Evolutionary conservation across 768 basidiomycete species (phyloP).

Genomic region (Mycena amicta): DNA sequence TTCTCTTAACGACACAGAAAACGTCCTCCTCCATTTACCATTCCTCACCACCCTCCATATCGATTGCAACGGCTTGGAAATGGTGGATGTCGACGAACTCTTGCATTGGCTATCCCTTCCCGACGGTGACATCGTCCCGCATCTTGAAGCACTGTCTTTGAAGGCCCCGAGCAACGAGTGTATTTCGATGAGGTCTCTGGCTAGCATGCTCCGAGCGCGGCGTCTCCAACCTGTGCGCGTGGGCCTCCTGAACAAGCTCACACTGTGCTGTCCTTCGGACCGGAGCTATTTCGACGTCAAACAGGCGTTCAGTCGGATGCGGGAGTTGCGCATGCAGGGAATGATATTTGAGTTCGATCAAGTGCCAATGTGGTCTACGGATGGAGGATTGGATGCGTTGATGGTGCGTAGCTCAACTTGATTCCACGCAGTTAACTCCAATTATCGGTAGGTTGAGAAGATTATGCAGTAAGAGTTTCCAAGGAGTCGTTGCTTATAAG

Average conservation of each 20-base stretch:
- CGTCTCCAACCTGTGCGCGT: background rate
- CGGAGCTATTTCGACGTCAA: background rate
- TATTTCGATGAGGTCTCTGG: background rate
- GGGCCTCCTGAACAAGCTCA: background rate
- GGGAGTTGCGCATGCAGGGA: background rate
- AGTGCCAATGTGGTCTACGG: too few species aligned
- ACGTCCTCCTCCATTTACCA: background rate
- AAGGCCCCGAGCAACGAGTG: background rate
- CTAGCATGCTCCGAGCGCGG: background rate
- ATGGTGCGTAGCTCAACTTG: too few species aligned
- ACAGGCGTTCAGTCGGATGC: background rate
- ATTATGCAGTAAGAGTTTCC: too few species aligned
- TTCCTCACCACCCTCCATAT: background rate
- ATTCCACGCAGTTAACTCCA: too few species aligned
- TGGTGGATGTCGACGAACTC: background rate
- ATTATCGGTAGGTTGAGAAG: too few species aligned
- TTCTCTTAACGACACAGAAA: background rate
- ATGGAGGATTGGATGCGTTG: too few species aligned
- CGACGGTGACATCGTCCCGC: slow-evolving; percentile 16
- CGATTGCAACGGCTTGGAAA: background rate
- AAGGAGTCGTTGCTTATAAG: too few species aligned
- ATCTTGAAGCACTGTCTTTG: slow-evolving; percentile 17
- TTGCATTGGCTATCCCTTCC: background rate
- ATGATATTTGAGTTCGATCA: too few species aligned
- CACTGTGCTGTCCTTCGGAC: background rate